A percentile compares a stretch with the other conserved stretches of the same genome.
Conservation (phyloP, 495 filamentous ascomycete genomes). For the Lineolata rhizophorae region DNA sequence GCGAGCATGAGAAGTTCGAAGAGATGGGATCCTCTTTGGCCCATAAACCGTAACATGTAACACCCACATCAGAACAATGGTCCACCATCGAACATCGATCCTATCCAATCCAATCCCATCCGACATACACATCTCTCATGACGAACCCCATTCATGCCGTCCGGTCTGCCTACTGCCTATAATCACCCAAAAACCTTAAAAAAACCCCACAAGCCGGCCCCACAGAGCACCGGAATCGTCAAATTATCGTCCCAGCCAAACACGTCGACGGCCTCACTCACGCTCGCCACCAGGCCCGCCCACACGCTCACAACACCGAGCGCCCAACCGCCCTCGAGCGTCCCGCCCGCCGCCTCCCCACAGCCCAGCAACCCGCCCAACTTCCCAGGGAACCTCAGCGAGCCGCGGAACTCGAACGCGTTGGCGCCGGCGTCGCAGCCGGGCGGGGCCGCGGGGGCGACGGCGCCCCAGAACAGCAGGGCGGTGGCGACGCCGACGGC, state of each 20-base stretch:
- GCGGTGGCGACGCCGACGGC: conserved; percentile 62
- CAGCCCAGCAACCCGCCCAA: conserved; percentile 18
- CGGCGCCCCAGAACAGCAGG: conserved; percentile 65
- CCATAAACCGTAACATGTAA: too few species aligned
- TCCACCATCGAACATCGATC: too few species aligned
- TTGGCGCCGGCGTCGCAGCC: conserved; percentile 34
- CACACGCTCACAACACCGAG: conserved; percentile 71
- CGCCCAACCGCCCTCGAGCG: conserved; percentile 44
- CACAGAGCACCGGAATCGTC: conserved; percentile 83
- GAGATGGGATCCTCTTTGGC: too few species aligned
- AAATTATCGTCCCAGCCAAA: conserved; percentile 94
- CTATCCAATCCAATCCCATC: too few species aligned
- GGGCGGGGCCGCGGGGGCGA: conserved; percentile 31
- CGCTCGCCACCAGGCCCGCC: conserved; percentile 67
- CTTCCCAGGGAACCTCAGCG: conserved; percentile 36
- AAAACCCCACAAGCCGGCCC: conserved; percentile 80
- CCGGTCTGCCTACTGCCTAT: too few species aligned
- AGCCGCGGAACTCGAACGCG: conserved; percentile 65
- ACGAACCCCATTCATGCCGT: too few species aligned
- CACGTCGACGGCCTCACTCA: conserved; percentile 75
- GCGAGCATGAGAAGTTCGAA: too few species aligned
- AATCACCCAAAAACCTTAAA: conserved; percentile 81
- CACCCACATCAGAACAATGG: too few species aligned
- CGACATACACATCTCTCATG: too few species aligned
- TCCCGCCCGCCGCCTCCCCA: conserved; percentile 19